Evolutionary conservation across 2,329 filamentous ascomycete genomes (phyloP).

Genomic region (Aspergillus flavus): DNA sequence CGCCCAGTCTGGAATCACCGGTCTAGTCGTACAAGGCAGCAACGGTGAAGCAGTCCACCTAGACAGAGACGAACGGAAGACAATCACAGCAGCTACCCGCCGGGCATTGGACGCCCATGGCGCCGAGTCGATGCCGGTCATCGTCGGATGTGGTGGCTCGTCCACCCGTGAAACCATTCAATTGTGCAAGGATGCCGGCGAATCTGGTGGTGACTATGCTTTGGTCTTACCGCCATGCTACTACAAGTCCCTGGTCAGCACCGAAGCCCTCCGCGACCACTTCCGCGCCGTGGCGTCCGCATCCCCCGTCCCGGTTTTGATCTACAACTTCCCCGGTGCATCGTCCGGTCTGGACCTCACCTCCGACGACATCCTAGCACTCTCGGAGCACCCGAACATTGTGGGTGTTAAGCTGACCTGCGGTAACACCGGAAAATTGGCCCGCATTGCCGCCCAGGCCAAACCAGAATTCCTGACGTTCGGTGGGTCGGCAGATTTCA

Average conservation of each 20-base stretch:
- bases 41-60: slow-evolving; percentile 84
- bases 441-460: slow-evolving; percentile 58
- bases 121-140: slow-evolving; percentile 67
- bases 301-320: slow-evolving; percentile 64
- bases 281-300: slow-evolving; percentile 66
- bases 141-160: slow-evolving; percentile 75
- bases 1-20: slow-evolving; percentile 71
- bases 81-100: slow-evolving; percentile 70
- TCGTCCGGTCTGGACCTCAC: slow-evolving; percentile 68
- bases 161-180: slow-evolving; percentile 73
- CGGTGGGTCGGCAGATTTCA: slow-evolving; percentile 86
- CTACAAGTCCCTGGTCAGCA: slow-evolving; percentile 68
- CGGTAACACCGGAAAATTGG: slow-evolving; percentile 73
- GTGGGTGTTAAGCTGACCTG: slow-evolving; percentile 73
- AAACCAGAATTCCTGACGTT: slow-evolving; percentile 73
- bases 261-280: slow-evolving; percentile 62
- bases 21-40: slow-evolving; percentile 76
- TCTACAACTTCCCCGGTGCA: slow-evolving; percentile 74
- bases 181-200: slow-evolving; percentile 68
- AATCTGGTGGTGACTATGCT: slow-evolving; percentile 72
- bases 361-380: slow-evolving; percentile 63
- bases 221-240: slow-evolving; percentile 77
- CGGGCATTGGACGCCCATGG: slow-evolving; percentile 69
- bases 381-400: slow-evolving; percentile 65
- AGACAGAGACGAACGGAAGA: slow-evolving; percentile 67